Percentiles rank a stretch among this genome's conserved stretches.
These are phyloP conservation scores for Xylariaceae sp. DNA, from an alignment of 2,329 filamentous ascomycete species.

Conservation along the genomic window DNA sequence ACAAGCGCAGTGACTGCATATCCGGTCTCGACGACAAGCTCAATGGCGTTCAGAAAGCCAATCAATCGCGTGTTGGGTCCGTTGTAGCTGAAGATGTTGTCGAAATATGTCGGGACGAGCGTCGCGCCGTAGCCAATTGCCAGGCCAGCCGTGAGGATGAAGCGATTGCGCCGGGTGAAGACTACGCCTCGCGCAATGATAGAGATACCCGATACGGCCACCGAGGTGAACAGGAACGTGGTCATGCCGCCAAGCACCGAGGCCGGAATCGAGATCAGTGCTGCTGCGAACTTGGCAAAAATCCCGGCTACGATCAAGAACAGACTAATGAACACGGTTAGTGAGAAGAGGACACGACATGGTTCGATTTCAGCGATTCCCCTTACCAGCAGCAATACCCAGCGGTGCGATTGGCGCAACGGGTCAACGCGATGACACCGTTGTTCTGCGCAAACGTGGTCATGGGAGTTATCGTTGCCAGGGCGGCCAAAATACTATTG, in stretches of 20 bases:
- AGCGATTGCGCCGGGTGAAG: constrained; percentile 77
- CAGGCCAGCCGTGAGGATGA: constrained; percentile 74
- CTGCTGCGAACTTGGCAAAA: constrained; percentile 79
- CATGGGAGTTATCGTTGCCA: constrained; percentile 79
- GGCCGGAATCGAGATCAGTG: constrained; percentile 71
- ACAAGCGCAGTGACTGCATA: constrained; percentile 73
- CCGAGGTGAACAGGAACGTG: constrained; percentile 75
- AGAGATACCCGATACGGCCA: constrained; percentile 73
- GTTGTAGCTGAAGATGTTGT: constrained; percentile 68
- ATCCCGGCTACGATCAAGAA: constrained; percentile 80
- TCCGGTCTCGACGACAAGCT: constrained; percentile 70
- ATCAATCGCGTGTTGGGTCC: constrained; percentile 65
- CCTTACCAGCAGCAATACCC: constrained; percentile 68
- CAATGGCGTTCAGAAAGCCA: constrained; percentile 74
- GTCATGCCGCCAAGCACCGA: constrained; percentile 70
- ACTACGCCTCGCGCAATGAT: constrained; percentile 68
- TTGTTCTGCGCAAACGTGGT: constrained; percentile 82
- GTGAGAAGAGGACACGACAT: background rate
- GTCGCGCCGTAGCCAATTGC: constrained; percentile 71
- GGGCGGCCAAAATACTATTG: constrained; percentile 70
- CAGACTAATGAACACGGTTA: constrained; percentile 38
- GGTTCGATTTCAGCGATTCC: background rate
- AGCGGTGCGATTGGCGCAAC: constrained; percentile 77
- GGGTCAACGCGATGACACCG: constrained; percentile 77
- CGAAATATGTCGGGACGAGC: constrained; percentile 65